A percentile compares a stretch with the other conserved stretches of the same genome.
These are phyloP conservation scores for Chenopodium album DNA, from an alignment of 148 eudicot genomes.

Conservation along the genomic window DNA sequence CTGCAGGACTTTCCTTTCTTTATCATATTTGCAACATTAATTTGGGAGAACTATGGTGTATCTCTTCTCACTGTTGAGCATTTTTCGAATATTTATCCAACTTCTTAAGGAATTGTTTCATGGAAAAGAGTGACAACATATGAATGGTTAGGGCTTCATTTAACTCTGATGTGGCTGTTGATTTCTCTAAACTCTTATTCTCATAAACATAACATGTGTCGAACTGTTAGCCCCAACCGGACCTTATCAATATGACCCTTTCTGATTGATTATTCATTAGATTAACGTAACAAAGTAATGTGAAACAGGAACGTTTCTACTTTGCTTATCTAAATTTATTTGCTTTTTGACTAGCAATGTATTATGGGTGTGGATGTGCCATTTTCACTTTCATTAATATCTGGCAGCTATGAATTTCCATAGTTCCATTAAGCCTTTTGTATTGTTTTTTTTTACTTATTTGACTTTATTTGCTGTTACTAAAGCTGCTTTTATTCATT, in stretches of 20 bases:
- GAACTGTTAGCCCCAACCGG: background rate
- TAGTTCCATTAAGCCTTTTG: background rate
- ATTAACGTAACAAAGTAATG: background rate
- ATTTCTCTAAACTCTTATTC: background rate
- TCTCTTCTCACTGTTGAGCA: background rate
- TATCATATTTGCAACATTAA: background rate
- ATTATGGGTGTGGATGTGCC: background rate
- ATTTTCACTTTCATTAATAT: background rate
- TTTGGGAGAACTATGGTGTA: background rate
- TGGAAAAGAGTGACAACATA: background rate
- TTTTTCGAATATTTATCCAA: background rate
- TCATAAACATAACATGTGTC: too few species aligned
- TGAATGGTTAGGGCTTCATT: background rate
- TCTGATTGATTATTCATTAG: background rate
- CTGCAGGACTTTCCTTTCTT: background rate
- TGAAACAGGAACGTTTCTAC: background rate
- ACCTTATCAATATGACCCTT: background rate
- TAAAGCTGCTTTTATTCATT: background rate
- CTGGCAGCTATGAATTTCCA: background rate
- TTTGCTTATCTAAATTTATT: background rate
- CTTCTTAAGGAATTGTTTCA: background rate
- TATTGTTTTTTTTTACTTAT: background rate
- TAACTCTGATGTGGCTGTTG: background rate
- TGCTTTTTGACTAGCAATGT: background rate
- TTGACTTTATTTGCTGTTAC: background rate